Conservation (phyloP, 495 filamentous ascomycete genomes). For the Hypoxylon trugodes region DNA sequence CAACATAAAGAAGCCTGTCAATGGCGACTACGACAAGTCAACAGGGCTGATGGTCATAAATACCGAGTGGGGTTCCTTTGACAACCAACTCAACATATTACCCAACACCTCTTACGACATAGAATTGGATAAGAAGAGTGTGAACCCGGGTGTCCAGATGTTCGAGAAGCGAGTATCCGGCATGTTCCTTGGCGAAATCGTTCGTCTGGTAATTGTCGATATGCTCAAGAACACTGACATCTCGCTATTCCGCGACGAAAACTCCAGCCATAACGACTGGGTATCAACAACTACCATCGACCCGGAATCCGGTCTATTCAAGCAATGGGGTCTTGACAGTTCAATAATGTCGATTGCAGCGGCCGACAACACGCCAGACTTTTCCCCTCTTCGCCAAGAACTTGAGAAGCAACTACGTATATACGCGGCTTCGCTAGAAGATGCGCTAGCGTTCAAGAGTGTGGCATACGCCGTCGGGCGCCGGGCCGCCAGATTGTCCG, state of each 20-base stretch:
- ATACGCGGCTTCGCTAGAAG: conserved; percentile 72
- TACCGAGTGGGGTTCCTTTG: conserved; percentile 98
- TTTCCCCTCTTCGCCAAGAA: conserved; percentile 73
- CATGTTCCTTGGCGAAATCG: conserved; percentile 97
- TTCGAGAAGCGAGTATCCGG: conserved; percentile 98
- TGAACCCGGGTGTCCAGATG: conserved; percentile 97
- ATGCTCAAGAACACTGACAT: conserved; percentile 68
- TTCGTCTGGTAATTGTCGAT: conserved; percentile 76
- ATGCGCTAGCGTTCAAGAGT: conserved; percentile 82
- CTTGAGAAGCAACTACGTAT: conserved; percentile 79
- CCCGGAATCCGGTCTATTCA: conserved; percentile 70
- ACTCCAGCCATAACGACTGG: conserved; percentile 69
- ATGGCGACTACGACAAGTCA: conserved; percentile 75
- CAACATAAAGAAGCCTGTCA: conserved; percentile 71
- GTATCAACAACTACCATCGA: conserved; percentile 73
- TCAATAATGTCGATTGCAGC: conserved; percentile 83
- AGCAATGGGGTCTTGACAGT: conserved; percentile 90
- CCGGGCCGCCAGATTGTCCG: conserved; percentile 87
- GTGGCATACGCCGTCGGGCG: conserved; percentile 85
- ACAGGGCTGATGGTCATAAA: conserved; percentile 98
- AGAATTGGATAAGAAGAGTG: conserved; percentile 76
- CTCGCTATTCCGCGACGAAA: conserved; percentile 73
- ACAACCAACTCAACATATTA: conserved; percentile 87
- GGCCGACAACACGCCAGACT: conserved; percentile 71
- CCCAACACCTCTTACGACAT: conserved; percentile 87